These are phyloP conservation scores for Helotiales sp. DNA, from an alignment of 2,329 filamentous ascomycete genomes.

Conservation along the genomic window DNA sequence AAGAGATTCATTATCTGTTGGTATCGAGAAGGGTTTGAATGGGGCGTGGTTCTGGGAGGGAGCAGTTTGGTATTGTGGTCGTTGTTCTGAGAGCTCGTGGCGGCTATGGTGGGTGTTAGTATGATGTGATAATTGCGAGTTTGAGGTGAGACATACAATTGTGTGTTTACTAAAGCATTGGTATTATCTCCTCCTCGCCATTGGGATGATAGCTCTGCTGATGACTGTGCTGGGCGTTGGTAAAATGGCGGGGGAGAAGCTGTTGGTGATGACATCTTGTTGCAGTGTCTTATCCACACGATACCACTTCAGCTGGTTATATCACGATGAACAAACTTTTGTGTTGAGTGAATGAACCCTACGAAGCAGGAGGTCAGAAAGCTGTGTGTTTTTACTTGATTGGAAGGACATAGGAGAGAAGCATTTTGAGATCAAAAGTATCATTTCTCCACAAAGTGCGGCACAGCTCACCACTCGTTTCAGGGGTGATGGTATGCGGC, in stretches of 20 bases:
- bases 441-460: not conserved
- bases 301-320: not conserved
- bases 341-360: not conserved
- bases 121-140: not conserved
- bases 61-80: not conserved
- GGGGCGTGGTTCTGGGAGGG: not conserved
- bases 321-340: not conserved
- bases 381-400: not conserved
- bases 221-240: not conserved
- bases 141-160: not conserved
- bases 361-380: not conserved
- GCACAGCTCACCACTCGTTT: not conserved
- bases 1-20: conserved; percentile 25
- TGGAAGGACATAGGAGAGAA: not conserved
- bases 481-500: not conserved
- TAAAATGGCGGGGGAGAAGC: not conserved
- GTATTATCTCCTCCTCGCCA: conserved; percentile 3
- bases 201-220: conserved; percentile 4
- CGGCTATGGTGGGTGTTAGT: not conserved
- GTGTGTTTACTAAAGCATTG: conserved; percentile 1
- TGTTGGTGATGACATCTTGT: not conserved
- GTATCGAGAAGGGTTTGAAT: conserved; percentile 19
- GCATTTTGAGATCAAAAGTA: not conserved
- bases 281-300: not conserved
- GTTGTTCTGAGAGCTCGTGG: conserved; percentile 6